These are phyloP conservation scores for Aphanomyces cochlioides DNA, from an alignment of 352 stramenopile genomes.

Conservation along the genomic window DNA sequence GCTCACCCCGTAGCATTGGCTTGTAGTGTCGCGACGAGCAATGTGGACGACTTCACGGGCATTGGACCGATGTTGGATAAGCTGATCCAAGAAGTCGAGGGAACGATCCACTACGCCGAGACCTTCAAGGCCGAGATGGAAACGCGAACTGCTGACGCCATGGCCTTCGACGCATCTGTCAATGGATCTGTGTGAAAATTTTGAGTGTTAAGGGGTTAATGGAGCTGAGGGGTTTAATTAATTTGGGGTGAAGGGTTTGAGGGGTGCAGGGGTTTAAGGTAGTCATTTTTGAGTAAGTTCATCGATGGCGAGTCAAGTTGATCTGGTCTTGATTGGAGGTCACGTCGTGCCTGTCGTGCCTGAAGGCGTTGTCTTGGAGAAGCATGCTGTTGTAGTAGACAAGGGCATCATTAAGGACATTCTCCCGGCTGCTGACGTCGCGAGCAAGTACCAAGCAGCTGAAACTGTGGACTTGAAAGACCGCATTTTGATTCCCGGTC, in stretches of 20 bases:
- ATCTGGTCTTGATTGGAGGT: conserved; percentile 71
- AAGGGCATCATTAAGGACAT: conserved; percentile 72
- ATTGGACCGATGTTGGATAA: conserved; percentile 32
- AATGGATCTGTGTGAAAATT: too few relatives aligned
- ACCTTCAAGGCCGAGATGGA: not conserved
- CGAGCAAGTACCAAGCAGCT: conserved; percentile 44
- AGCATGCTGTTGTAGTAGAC: conserved; percentile 72
- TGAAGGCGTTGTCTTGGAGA: conserved; percentile 55
- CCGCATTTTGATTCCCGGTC: conserved; percentile 78
- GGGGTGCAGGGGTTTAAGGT: too few relatives aligned
- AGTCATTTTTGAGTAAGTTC: too few relatives aligned
- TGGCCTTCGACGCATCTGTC: not conserved
- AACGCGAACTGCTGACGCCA: not conserved
- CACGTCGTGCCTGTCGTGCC: conserved; percentile 82
- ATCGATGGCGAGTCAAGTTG: conserved; percentile 32
- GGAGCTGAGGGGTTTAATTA: too few relatives aligned
- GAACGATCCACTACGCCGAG: conserved; percentile 39
- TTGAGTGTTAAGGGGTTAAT: too few relatives aligned
- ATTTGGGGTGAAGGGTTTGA: too few relatives aligned
- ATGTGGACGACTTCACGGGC: conserved; percentile 44
- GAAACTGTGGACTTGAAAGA: conserved; percentile 46
- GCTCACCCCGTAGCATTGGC: not conserved
- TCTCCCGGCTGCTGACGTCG: conserved; percentile 53
- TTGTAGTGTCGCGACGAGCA: conserved; percentile 32
- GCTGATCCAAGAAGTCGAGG: conserved; percentile 38